These are phyloP conservation scores for Colletotrichum australisinense DNA, from an alignment of 2,329 filamentous ascomycete genomes.

Conservation along the genomic window DNA sequence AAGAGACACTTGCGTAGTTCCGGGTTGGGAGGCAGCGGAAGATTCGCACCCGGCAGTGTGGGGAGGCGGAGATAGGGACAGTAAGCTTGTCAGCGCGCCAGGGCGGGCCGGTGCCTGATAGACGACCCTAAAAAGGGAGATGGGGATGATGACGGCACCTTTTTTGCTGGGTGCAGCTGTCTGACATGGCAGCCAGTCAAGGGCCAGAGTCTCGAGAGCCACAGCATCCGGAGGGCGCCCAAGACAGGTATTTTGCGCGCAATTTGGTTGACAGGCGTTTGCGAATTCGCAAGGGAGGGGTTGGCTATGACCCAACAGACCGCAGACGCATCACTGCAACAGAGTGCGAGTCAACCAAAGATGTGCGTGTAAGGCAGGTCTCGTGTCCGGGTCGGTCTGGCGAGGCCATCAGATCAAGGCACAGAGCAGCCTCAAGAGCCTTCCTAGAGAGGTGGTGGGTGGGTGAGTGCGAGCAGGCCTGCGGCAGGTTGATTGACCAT, in stretches of 20 bases:
- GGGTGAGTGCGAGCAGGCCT: background rate
- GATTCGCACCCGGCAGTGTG: slow-evolving; percentile 20
- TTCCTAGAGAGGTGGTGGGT: background rate
- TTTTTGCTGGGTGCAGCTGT: background rate
- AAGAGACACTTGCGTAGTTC: background rate
- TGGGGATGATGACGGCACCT: slow-evolving; percentile 4
- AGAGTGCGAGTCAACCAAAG: background rate
- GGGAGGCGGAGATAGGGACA: slow-evolving; percentile 9
- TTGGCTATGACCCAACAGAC: slow-evolving; percentile 1
- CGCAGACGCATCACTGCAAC: background rate
- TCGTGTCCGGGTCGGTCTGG: background rate
- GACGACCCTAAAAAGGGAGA: background rate
- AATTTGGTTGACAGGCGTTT: background rate
- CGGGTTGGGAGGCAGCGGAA: background rate
- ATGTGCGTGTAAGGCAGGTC: background rate
- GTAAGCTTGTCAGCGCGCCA: slow-evolving; percentile 16
- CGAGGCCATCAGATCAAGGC: background rate
- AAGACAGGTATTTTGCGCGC: background rate
- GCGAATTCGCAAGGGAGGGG: background rate
- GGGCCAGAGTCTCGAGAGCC: background rate
- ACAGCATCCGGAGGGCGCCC: background rate
- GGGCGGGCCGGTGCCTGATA: slow-evolving; percentile 7
- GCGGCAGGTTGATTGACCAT: background rate
- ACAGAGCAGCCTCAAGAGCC: background rate
- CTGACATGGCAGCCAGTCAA: background rate